Evolutionary conservation across 441 rosid genomes (phyloP), one percentile per base, ranked within the genome.

Genomic region (Viola pubescens): DNA sequence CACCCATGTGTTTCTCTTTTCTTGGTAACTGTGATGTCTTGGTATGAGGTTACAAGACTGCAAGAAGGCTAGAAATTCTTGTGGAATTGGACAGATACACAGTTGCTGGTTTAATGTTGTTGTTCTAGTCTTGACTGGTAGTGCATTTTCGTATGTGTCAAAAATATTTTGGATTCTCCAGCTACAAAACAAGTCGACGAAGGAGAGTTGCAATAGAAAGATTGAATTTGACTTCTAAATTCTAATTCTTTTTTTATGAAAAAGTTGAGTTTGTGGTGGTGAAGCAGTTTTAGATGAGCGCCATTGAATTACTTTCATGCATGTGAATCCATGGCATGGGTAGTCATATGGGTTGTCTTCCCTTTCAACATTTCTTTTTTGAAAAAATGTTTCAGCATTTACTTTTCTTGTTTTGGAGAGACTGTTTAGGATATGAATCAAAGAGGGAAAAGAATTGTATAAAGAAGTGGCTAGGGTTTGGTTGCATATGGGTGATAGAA

Each of bases 61-160:
- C 53, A 73, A 80, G 77, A 78, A 70, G 76, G 67, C 63, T 64
- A 45, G 67, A 65, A 56, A 58, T 72, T 80, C 70, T 69, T 72
- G 41, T 64, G 62, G 67, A 63, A 70, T 65, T 50, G 72, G 86
- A 81, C 83, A 79, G 48, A 65, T 53, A 68, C 54, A 70, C 81
- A 70, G 85, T 66, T 77, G 73, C 51, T 59, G 66, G 69, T 77
- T 79, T 78, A 82, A 80, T 82, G 83, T 73, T 73, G 80, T 71
- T 48, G 62, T 71, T 63, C 61, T 49, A 58, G 57, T 26, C 34
- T 26, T 26, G 34, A 26, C 34, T 26, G 70, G 52, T 47, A 51
- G 62, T 64, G 69, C 72, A 64, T 10, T 49, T 62, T 71, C 70
- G 60, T 51, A 63, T 62, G 60, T 48, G 75, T 62, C 79, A 69